These are phyloP conservation scores for Tetradesmus lagerheimii DNA, from an alignment of 139 green algal species.

Conservation along the genomic window DNA sequence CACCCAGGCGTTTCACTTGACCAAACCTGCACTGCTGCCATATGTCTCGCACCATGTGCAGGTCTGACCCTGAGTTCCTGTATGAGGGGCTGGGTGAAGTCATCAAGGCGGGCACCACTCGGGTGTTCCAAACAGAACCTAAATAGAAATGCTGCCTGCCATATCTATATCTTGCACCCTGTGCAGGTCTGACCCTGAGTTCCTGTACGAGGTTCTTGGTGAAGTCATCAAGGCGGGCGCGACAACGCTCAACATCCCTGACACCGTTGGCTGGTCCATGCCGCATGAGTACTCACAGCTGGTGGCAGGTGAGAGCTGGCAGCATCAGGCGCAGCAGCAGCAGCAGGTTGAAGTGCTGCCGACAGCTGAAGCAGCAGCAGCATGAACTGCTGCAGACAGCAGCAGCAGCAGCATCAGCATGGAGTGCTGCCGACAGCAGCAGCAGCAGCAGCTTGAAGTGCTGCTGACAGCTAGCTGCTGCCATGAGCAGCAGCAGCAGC, in stretches of 20 bases:
- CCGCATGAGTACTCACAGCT: conserved; percentile 45
- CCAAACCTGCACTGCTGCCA: too few relatives aligned
- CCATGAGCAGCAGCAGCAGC: too few relatives aligned
- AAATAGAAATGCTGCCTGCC: conserved; percentile 94
- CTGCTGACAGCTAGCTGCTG: too few relatives aligned
- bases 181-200: conserved; percentile 94
- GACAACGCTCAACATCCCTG: conserved; percentile 99
- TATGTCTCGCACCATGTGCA: not conserved
- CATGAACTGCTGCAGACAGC: too few relatives aligned
- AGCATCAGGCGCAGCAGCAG: too few relatives aligned
- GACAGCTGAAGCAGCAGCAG: too few relatives aligned
- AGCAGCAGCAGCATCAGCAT: too few relatives aligned
- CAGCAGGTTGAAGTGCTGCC: too few relatives aligned
- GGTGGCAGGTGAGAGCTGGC: conserved; percentile 67
- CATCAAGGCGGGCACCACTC: conserved; percentile 94
- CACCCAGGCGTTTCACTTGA: too few relatives aligned
- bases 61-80: conserved; percentile 94
- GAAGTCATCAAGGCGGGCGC: conserved; percentile 91
- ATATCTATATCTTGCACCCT: conserved; percentile 57
- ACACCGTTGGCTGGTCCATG: conserved; percentile 95
- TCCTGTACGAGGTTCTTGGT: conserved; percentile 81
- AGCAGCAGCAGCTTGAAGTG: too few relatives aligned
- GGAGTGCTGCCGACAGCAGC: too few relatives aligned
- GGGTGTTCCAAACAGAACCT: conserved; percentile 92
- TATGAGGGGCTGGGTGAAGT: conserved; percentile 75